Evolutionary conservation across 1,139 yeast species (phyloP).

Genomic region (Kodamaea suecica): DNA sequence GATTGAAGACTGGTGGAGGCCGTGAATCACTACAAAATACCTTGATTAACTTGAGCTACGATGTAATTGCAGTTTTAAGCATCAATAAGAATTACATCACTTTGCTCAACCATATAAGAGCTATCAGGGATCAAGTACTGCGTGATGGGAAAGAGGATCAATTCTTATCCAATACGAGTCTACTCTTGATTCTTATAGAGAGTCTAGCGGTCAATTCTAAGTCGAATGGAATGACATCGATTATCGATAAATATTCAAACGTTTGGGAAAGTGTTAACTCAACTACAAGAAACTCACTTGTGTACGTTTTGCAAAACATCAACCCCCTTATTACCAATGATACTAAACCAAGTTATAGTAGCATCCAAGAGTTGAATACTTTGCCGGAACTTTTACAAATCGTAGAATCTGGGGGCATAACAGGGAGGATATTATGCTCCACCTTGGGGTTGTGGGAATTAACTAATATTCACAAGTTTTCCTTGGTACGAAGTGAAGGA

Average conservation of each 20-base stretch:
- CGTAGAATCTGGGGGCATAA: conserved; percentile 20
- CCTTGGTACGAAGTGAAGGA: conserved; percentile 11
- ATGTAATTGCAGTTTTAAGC: conserved; percentile 29
- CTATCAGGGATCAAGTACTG: conserved; percentile 20
- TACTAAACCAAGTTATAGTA: conserved; percentile 2
- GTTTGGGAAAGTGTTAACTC: conserved; percentile 9
- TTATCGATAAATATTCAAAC: conserved; percentile 9
- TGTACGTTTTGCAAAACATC: conserved; percentile 19
- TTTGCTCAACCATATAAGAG: conserved; percentile 25
- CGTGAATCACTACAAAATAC: conserved; percentile 13
- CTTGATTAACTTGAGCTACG: conserved; percentile 33
- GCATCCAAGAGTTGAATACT: conserved; percentile 3
- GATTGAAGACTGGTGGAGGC: conserved; percentile 18
- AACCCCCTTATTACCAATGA: conserved; percentile 15
- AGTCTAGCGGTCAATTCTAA: conserved; percentile 11
- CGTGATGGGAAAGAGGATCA: conserved; percentile 3
- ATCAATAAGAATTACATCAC: conserved; percentile 33
- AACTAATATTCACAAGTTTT: conserved; percentile 20
- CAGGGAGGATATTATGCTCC: conserved; percentile 31
- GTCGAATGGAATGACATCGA: conserved; percentile 5
- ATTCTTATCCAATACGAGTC: conserved; percentile 21
- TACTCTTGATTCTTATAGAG: conserved; percentile 20
- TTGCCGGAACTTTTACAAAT: conserved; percentile 16
- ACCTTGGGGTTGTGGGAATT: conserved; percentile 36
- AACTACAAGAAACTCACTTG: conserved; percentile 14